Evolutionary conservation across 75 land plant genomes (phyloP), one percentile per base, ranked within the genome.

Genomic region (Pinus taeda): DNA sequence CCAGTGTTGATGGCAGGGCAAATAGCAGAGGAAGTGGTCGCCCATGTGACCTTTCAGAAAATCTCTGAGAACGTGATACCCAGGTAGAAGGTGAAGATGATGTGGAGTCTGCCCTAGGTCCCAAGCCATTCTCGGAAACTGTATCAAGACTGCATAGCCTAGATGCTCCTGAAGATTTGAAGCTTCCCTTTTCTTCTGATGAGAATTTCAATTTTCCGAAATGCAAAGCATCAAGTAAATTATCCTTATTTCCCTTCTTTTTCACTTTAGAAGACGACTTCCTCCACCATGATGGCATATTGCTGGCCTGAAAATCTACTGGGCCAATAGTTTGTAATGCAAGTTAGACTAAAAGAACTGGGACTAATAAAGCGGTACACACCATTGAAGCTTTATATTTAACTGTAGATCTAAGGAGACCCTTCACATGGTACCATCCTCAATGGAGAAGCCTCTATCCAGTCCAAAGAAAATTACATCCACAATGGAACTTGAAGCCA

Each of bases 1-100:
- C 78, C 59, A 87, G 66, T 58, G 21, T 63, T 64, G 81, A 67
- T 42, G 45, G 45, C 45, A 42, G 64, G 42, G 24, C 57, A 60
- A 79, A 70, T 24, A 91, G 93, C 69, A 89, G 89, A 29, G 93
- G 93, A 79, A 89, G 89, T 20, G 91, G 91, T 75, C 86, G 88
- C 1, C 83, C 83, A 67, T 61, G 59, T 67, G 49, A 9, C 49
- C 89, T 79, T 55, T 89, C 93, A 26, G 82, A 81, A 86, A 88
- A 91, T 79, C 93, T 91, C 79, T 91, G 91, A 72, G 90, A 86
- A n/a, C 93, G 74, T 1, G 89, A 76, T 13, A 85, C 93, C 56
- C 74, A 63, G 30, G 74, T 86, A 62, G 90, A 84, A 57, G 91
- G 91, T 42, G 89, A 86, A 21, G 93, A 74, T 6, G 49, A 33